Evolutionary conservation across 2,329 filamentous ascomycete species (phyloP), one percentile per base, ranked within the genome.

Genomic region (Penicillium polonicum): DNA sequence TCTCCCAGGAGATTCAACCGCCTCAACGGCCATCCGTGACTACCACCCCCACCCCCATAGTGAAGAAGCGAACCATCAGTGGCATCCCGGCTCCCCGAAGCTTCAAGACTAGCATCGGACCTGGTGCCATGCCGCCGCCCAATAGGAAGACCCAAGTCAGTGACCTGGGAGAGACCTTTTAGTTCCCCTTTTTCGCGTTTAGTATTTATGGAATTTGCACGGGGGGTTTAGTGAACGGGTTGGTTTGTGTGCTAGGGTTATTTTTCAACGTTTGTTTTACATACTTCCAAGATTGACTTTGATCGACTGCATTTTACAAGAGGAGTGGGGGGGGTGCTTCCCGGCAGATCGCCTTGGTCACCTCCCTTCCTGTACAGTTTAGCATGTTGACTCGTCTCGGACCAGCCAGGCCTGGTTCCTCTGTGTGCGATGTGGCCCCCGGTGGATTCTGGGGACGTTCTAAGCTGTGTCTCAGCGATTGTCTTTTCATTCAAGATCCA

Each of bases 161-260:
- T 70, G 81, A 82, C 57, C 74, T 83, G 45, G 83, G 83, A 42
- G 83, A 85, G 72, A 83, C 81, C n/a, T 85, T 81, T 70, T 85
- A 74, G 73, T 50, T 48, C 41, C 21, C n/a, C 3, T 25, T 6
- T 17, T 49, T 52, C 36, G 27, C 38, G 27, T 35, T 38, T 25
- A 17, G 8, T 55, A 38, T 29, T 48, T 43, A 39, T 52, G 39
- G 27, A 23, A 13, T 27, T 29, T 36, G 23, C n/a, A 15, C 39
- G 23, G 45, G 45, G 45, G 17, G 21, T 29, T 48, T n/a, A 46
- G 46, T 31, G 38, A 41, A 27, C 12, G n/a, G 36, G n/a, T 57
- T 57, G 36, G 13, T 35, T 52, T 31, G 44, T 42, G 25, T n/a
- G 36, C 13, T 17, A 44, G 17, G 36, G 43, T 23, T 51, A 33